A percentile compares a stretch with the other conserved stretches of the same genome.
These are phyloP conservation scores for Yamadazyma takamatsuzukensis DNA, from an alignment of 805 yeast species.

Conservation along the genomic window DNA sequence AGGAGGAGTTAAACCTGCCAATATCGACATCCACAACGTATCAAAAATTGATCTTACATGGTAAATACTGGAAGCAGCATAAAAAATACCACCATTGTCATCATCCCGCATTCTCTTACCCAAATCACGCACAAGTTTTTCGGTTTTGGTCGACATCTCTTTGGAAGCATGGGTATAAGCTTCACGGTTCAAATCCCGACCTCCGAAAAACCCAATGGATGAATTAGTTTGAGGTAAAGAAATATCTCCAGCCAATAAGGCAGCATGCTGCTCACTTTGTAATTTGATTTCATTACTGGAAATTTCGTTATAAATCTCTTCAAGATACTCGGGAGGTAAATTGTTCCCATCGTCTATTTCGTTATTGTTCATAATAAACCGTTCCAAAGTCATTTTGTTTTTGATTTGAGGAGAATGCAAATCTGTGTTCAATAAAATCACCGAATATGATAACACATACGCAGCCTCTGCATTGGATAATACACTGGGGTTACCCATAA, in stretches of 20 bases:
- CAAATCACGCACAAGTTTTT: conserved; percentile 67
- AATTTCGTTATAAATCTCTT: conserved; percentile 73
- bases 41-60: conserved; percentile 93
- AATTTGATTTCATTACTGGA: conserved; percentile 81
- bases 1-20: conserved; percentile 93
- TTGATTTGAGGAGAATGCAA: conserved; percentile 86
- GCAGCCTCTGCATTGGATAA: conserved; percentile 94
- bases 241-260: conserved; percentile 66
- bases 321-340: conserved; percentile 69
- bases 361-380: conserved; percentile 78
- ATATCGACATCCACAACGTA: conserved; percentile 92
- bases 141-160: conserved; percentile 88
- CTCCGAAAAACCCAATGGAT: conserved; percentile 60
- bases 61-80: conserved; percentile 81
- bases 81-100: conserved; percentile 46
- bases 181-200: conserved; percentile 67
- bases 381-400: conserved; percentile 82
- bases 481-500: conserved; percentile 80
- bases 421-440: conserved; percentile 91
- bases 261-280: conserved; percentile 91
- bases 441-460: conserved; percentile 87
- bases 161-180: conserved; percentile 90
- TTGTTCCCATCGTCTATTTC: conserved; percentile 92
- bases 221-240: conserved; percentile 26
- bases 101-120: conserved; percentile 47